Percentiles rank a stretch among this genome's conserved stretches.
Evolutionary conservation across 371 early-diverging fungal species (phyloP).

Genomic region (Rhizopus stolonifer): DNA sequence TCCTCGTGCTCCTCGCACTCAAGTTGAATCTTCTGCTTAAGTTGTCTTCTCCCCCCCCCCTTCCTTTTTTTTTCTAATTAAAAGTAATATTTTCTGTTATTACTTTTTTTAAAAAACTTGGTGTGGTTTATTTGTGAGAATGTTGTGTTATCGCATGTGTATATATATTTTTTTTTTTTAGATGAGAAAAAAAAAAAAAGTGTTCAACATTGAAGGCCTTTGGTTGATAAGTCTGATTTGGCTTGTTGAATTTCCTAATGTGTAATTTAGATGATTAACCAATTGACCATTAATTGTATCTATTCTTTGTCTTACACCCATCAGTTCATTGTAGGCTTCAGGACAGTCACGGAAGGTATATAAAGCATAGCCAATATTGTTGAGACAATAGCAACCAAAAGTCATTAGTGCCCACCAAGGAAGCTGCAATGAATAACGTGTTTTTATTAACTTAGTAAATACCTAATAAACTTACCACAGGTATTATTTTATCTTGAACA

Average conservation of each 20-base stretch:
- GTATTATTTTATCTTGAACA: constrained; percentile 57
- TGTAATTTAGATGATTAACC: background rate
- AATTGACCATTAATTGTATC: too few species aligned
- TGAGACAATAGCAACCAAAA: constrained; percentile 84
- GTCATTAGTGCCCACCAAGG: constrained; percentile 82
- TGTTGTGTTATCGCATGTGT: too few species aligned
- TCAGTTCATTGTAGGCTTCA: constrained; percentile 79
- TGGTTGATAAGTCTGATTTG: background rate
- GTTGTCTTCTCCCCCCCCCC: too few species aligned
- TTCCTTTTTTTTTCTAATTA: too few species aligned
- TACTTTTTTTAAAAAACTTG: too few species aligned
- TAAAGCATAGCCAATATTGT: constrained; percentile 81
- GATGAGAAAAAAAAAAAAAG: too few species aligned
- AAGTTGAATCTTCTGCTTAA: constrained; percentile 12
- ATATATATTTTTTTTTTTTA: too few species aligned
- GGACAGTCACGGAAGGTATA: constrained; percentile 89
- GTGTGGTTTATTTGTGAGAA: too few species aligned
- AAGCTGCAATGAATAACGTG: constrained; percentile 43
- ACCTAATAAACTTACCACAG: constrained; percentile 44
- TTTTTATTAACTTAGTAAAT: background rate
- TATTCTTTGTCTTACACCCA: constrained; percentile 61
- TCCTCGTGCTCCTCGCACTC: constrained; percentile 10
- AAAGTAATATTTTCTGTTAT: too few species aligned
- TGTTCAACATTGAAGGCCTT: background rate
- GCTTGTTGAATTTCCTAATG: constrained; percentile 23